Base-by-base conservation (phyloP, 1,284 basidiomycete species). In the Sanghuangporus sanghuang region DNA sequence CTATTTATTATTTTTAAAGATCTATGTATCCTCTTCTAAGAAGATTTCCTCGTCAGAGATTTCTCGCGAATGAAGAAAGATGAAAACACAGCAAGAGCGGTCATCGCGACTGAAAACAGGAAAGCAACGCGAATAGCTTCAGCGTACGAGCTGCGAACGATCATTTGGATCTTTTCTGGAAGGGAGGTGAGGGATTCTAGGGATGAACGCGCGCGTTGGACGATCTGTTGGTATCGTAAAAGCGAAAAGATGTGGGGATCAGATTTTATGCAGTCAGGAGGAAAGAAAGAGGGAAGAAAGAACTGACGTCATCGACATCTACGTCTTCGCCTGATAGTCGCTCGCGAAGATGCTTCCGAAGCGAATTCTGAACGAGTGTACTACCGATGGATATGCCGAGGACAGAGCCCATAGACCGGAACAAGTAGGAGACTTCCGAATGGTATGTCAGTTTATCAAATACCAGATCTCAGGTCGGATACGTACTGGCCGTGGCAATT, bases 351-450 rank as follows among this genome's bases (percentile, higher is more conserved):
- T 76, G 72, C 7, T 71, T 73, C 8, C 83, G 78, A 12, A 87
- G 75, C 0, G 76, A 76, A 50, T 77, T 74, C 70, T 86, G 84
- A 0, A 84, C 74, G 18, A 86, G 69, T 1, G 84, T 82, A 64
- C 83, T 85, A 3, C 80, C 81, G 1, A 83, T 70, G 0, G 84
- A 84, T 9, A 86, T 69, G 5, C 84, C 82, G 35, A 85, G 73
- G 6, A 86, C 84, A 1, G 78, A 79, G 6, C 85, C 85, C n/a
- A 86, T 69, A 3, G 85, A 85, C 46, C 85, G 82, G 76, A 86
- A 86, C 38, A 87, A 81, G 68, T 87, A 86, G 0, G 84, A 85
- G 1, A 83, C 85, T 85, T 68, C 3, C 52, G 58, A 56, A 12
- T 6, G 32, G 16, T 48, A 18, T 18, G 23, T 48, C 56, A 53